Evolutionary conservation across 768 basidiomycete genomes (phyloP), one percentile per base, ranked within the genome.

Genomic region (Tephrocybe sp.): DNA sequence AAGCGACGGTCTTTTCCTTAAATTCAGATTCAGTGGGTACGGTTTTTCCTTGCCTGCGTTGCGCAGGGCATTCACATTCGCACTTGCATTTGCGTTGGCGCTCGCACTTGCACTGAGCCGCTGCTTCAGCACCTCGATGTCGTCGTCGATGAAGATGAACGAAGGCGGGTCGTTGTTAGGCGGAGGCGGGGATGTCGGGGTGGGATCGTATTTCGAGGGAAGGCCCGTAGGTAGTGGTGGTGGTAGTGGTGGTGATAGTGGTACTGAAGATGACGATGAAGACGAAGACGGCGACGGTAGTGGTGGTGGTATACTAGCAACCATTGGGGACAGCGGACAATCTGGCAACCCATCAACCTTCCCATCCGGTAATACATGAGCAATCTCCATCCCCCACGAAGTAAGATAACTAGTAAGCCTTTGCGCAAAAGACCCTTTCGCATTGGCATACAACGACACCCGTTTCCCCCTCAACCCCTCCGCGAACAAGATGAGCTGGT

Each of bases 351-450:
- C 65, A 45, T 88, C 83, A 2, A 66, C 66, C 17, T 77, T 79
- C 10, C 76, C 74, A 45, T 85, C 83, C 1, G 79, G 73, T 7
- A 85, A 83, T 39, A 85, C 75, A 69, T 94, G 92, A 45, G 82
- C 85, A 38, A 98, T 85, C 60, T 96, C 92, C 85, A 98, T 80
- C 11, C 95, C 94, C 96, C 96, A 98, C 5, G 89, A 82, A 17
- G 89, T 90, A 51, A 99, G 77, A 68, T 96, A 97, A 58, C 88
- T 89, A 20, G 94, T 94, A 32, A 99, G 74, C 66, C 97, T 92
- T 45, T 88, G 89, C 0, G 94, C 95, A 62, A 98, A 99, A 2
- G 85, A 82, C 35, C 91, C 90, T 56, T 80, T 83, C n/a, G 92
- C 80, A 61, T 83, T 86, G 6, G 96, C 92, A 62, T 95, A 89